A percentile compares a stretch with the other conserved stretches of the same genome.
Evolutionary conservation across 331 rosid genomes (phyloP).

Genomic region (Spiraea crenata): DNA sequence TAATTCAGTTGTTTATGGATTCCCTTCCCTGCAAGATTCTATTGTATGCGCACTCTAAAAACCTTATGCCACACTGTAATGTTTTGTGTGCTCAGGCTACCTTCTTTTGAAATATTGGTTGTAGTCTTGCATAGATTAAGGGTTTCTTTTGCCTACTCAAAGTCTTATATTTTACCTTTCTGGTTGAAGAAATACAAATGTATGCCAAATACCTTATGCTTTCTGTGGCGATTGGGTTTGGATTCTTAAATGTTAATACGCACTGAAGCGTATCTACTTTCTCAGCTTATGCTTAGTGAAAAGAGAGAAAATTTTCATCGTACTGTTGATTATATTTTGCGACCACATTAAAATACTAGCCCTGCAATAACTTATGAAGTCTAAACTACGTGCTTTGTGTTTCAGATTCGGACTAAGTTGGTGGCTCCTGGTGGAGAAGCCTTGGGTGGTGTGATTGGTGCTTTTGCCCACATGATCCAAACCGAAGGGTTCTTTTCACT

Average conservation of each 20-base stretch:
- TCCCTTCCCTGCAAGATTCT: slow-evolving; percentile 1
- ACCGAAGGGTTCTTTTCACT: slow-evolving; percentile 94
- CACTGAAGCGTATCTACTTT: background rate
- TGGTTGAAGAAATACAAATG: too few species aligned
- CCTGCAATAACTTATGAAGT: slow-evolving; percentile 13
- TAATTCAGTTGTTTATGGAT: background rate
- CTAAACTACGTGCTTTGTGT: slow-evolving; percentile 18
- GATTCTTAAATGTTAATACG: background rate
- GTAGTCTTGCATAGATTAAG: background rate
- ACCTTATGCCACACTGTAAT: background rate
- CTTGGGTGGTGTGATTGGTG: slow-evolving; percentile 87
- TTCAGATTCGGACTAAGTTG: slow-evolving; percentile 84
- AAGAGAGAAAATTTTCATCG: background rate
- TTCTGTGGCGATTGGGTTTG: background rate
- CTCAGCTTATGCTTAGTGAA: background rate
- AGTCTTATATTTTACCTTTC: too few species aligned
- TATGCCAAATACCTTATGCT: too few species aligned
- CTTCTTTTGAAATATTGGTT: background rate
- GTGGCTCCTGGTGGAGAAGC: slow-evolving; percentile 99
- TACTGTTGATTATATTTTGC: background rate
- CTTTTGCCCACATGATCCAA: slow-evolving; percentile 75
- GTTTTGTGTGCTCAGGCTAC: background rate
- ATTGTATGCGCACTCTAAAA: background rate
- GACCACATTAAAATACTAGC: background rate
- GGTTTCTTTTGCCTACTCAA: background rate